Percentiles rank a stretch among this genome's conserved stretches.
phyloP scores from a whole-genome alignment of 257 asterid genomes.

The Gynochthodes officinalis region DNA sequence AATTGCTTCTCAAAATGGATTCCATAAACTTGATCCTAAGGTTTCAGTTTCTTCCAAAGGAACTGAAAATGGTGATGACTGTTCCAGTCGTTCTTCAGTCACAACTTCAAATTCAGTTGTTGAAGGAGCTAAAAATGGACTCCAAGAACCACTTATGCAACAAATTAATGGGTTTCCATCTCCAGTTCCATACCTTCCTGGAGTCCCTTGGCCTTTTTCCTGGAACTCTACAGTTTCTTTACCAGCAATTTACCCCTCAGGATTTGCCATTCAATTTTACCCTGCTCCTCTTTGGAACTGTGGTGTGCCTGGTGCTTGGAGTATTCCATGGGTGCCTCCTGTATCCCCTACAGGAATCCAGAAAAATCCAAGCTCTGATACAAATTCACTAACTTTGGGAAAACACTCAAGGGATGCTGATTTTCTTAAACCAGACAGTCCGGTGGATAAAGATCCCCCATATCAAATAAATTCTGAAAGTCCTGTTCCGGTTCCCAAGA shows the following conservation, averaged over 20 bases:
- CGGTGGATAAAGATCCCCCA: constrained; percentile 15
- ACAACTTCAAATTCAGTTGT: constrained; percentile 28
- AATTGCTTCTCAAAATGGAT: constrained; percentile 27
- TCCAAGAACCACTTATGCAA: constrained; percentile 41
- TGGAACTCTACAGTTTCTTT: constrained; percentile 48
- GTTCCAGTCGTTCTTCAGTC: constrained; percentile 40
- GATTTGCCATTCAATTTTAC: constrained; percentile 48
- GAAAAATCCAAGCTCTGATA: constrained; percentile 23
- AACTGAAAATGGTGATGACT: constrained; percentile 40
- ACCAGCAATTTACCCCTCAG: constrained; percentile 54
- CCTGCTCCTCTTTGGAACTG: constrained; percentile 73
- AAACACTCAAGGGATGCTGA: constrained; percentile 75
- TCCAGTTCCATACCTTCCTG: constrained; percentile 56
- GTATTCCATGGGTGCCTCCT: constrained; percentile 50
- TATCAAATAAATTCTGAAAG: constrained; percentile 30
- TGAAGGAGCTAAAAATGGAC: constrained; percentile 26
- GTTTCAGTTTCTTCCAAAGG: constrained; percentile 24
- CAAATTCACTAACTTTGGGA: constrained; percentile 45
- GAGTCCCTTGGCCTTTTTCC: constrained; percentile 66
- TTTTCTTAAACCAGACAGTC: constrained; percentile 29
- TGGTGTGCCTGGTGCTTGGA: constrained; percentile 56
- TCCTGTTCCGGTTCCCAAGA: constrained; percentile 60
- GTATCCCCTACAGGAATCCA: constrained; percentile 29
- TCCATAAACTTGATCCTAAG: constrained; percentile 26
- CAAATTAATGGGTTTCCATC: constrained; percentile 40